Base-by-base conservation (phyloP, 768 basidiomycete species). In the Hydnum rufescens region DNA sequence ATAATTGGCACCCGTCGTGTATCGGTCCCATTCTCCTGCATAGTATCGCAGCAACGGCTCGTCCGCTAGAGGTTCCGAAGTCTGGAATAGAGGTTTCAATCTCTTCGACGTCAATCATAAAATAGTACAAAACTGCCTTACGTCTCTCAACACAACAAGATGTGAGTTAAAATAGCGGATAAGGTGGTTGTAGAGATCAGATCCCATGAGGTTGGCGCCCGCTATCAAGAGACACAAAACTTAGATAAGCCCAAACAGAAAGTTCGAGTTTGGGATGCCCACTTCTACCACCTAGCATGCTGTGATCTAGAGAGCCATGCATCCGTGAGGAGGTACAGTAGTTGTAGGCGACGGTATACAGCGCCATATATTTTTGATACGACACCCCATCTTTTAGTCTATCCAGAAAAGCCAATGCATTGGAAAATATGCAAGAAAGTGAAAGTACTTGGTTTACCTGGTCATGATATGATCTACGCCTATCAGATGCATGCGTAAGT, bases 1-100 rank as follows among this genome's bases (percentile, higher is more conserved):
- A 64, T 95, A 97, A 62, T 86, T 89, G 1, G 93, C 92, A 46
- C 93, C 93, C 2, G 81, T 93, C 0, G 95, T 99, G 68, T 96
- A 97, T 42, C 90, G 74, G 60, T 86, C 82, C 95, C 95, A 97
- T 65, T 96, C 89, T 54, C 67, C 64, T 1, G 87, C 88, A 62
- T 97, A 99, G 63, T 85, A 96, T 57, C 80, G 77, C 53, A 99
- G 68, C 4, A 99, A 74, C 0, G 76, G 81, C 60, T 95, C 83
- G 60, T 95, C 88, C 61, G 84, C 80, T 23, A 95, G 67, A 23
- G 71, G 60, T 51, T 93, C 88, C 8, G 83, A 78, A 65, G 72
- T 70, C 90, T 95, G 43, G 22, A 39, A 39, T 22, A 22, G 36
- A 39, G 36, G 22, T 13, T n/a, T n/a, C n/a, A n/a, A n/a, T n/a